These are phyloP conservation scores for Coniochaeta ligniaria DNA, from an alignment of 2,329 filamentous ascomycete species.

Conservation along the genomic window DNA sequence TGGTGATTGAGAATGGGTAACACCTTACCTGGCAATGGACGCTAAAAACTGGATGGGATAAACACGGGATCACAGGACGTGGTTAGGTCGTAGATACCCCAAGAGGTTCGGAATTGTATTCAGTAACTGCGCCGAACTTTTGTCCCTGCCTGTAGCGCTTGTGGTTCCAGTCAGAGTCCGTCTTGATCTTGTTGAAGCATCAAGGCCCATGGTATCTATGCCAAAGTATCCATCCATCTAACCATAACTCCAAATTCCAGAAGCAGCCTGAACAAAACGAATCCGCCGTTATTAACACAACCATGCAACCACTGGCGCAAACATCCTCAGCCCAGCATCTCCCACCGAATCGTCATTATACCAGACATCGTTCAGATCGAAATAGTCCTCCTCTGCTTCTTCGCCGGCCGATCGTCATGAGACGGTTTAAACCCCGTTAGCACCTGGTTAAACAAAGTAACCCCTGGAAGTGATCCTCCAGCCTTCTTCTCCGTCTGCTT, in stretches of 20 bases:
- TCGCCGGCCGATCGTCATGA: constrained; percentile 8
- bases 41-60: not conserved
- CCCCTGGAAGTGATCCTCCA: not conserved
- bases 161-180: not conserved
- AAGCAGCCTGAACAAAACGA: not conserved
- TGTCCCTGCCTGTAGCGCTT: not conserved
- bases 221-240: not conserved
- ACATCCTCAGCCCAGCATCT: not conserved
- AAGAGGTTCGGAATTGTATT: not conserved
- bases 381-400: constrained; percentile 32
- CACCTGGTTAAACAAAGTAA: not conserved
- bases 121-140: not conserved
- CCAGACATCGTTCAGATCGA: constrained; percentile 22
- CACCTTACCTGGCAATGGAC: not conserved
- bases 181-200: not conserved
- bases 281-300: not conserved
- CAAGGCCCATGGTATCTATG: not conserved
- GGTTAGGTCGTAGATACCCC: not conserved
- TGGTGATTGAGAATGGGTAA: not conserved
- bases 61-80: not conserved
- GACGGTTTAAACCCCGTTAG: constrained; percentile 17
- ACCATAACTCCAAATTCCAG: not conserved
- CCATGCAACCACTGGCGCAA: not conserved
- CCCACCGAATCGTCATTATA: not conserved
- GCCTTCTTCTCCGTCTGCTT: constrained; percentile 4